These are phyloP conservation scores for Cladophialophora yegresii DNA, from an alignment of 2,329 filamentous ascomycete species.

Conservation along the genomic window DNA sequence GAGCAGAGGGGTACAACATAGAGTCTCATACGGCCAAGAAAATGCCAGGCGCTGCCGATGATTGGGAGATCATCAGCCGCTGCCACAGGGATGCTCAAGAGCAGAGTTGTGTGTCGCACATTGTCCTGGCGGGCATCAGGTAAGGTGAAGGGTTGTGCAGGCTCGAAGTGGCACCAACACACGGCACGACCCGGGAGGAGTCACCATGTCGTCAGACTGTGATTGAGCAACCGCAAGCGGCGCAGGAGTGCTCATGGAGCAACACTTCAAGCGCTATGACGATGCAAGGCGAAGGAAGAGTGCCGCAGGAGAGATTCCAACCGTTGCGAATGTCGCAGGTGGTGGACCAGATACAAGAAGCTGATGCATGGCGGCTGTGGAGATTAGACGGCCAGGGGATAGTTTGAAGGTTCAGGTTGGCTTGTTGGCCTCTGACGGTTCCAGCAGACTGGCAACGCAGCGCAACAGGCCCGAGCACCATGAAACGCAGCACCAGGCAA, in stretches of 20 bases:
- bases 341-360: neutral
- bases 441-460: neutral
- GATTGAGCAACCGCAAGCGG: slow-evolving; percentile 1
- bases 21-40: neutral
- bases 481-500: neutral
- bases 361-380: neutral
- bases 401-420: neutral
- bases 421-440: neutral
- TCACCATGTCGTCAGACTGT: neutral
- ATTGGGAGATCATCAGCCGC: neutral
- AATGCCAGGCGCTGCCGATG: neutral
- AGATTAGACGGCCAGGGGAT: neutral
- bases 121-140: neutral
- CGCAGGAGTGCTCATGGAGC: neutral
- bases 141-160: neutral
- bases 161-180: neutral
- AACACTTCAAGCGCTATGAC: neutral
- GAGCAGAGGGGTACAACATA: neutral
- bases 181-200: slow-evolving; percentile 4
- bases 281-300: neutral
- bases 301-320: neutral
- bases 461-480: neutral
- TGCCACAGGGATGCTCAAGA: neutral
- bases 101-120: neutral
- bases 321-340: neutral